Conservation (phyloP, 2,329 filamentous ascomycete species). For the Fusarium palustre region DNA sequence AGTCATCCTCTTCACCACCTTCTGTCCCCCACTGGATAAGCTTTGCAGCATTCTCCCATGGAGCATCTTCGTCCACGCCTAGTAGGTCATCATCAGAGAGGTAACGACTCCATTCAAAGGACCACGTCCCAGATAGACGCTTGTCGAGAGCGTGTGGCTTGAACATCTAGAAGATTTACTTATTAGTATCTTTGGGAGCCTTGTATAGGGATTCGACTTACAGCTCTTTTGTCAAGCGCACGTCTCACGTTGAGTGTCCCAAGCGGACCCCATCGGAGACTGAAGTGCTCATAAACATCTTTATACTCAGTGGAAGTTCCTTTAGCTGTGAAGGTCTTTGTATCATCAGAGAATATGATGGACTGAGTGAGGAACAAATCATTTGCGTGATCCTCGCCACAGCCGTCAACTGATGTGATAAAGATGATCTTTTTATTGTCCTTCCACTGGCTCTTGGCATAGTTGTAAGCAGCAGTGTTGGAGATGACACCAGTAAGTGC, state of each 20-base stretch:
- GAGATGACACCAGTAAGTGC: conserved; percentile 4
- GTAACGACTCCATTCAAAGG: not conserved
- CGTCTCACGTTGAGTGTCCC: conserved; percentile 18
- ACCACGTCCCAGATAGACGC: not conserved
- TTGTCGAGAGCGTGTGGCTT: conserved; percentile 12
- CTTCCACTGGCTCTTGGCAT: conserved; percentile 21
- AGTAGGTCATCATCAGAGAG: not conserved
- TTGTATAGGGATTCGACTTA: not conserved
- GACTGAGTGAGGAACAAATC: conserved; percentile 15
- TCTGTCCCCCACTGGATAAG: not conserved
- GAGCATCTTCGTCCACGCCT: not conserved
- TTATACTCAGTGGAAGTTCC: not conserved
- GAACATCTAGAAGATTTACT: not conserved
- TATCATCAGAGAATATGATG: conserved; percentile 1
- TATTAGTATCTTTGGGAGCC: not conserved
- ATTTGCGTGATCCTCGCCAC: conserved; percentile 22
- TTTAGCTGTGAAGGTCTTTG: conserved; percentile 6
- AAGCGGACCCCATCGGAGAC: conserved; percentile 9
- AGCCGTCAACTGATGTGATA: conserved; percentile 13
- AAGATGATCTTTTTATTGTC: conserved; percentile 12
- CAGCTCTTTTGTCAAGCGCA: conserved; percentile 22
- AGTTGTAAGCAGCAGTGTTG: conserved; percentile 4
- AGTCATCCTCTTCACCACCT: conserved; percentile 8
- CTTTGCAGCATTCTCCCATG: conserved; percentile 15
- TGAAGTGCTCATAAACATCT: not conserved